A percentile compares a stretch with the other conserved stretches of the same genome.
Evolutionary conservation across 768 basidiomycete species (phyloP).

Genomic region (Pleurotus platypus): DNA sequence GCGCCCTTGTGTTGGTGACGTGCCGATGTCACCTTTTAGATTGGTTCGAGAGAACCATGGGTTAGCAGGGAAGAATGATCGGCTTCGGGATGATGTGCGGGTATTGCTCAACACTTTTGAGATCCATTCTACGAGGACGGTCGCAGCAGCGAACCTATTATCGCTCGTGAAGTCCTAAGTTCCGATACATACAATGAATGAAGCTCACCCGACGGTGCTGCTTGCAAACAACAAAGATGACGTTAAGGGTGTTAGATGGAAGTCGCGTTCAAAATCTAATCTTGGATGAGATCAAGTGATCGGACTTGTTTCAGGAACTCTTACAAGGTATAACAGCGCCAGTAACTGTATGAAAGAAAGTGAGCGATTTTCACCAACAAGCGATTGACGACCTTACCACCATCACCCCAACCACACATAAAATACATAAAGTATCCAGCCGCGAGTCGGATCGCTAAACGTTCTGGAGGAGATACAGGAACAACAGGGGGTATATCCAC

Average conservation of each 20-base stretch:
- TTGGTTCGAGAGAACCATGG: constrained; percentile 15
- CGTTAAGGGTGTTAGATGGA: constrained; percentile 44
- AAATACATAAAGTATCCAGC: constrained; percentile 43
- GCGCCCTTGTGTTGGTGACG: constrained; percentile 43
- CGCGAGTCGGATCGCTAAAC: constrained; percentile 36
- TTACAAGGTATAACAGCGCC: constrained; percentile 54
- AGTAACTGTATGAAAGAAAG: constrained; percentile 36
- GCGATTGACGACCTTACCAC: constrained; percentile 21
- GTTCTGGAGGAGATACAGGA: constrained; percentile 16
- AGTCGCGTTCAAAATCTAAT: constrained; percentile 47
- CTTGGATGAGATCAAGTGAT: neutral
- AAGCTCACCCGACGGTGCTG: constrained; percentile 43
- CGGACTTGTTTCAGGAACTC: constrained; percentile 11
- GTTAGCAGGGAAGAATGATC: constrained; percentile 19
- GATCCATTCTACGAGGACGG: constrained; percentile 42
- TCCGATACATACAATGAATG: neutral
- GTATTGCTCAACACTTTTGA: constrained; percentile 38
- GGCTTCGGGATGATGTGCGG: constrained; percentile 16
- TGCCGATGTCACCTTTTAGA: constrained; percentile 12
- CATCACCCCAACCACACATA: constrained; percentile 53
- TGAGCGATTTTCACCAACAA: neutral
- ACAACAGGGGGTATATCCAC: constrained; percentile 10
- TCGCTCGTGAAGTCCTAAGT: neutral
- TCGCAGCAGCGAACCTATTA: constrained; percentile 43
- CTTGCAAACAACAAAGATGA: constrained; percentile 52